A percentile compares a stretch with the other conserved stretches of the same genome.
phyloP scores from a whole-genome alignment of 2,329 filamentous ascomycete genomes.

The Trichoderma citrinoviride region DNA sequence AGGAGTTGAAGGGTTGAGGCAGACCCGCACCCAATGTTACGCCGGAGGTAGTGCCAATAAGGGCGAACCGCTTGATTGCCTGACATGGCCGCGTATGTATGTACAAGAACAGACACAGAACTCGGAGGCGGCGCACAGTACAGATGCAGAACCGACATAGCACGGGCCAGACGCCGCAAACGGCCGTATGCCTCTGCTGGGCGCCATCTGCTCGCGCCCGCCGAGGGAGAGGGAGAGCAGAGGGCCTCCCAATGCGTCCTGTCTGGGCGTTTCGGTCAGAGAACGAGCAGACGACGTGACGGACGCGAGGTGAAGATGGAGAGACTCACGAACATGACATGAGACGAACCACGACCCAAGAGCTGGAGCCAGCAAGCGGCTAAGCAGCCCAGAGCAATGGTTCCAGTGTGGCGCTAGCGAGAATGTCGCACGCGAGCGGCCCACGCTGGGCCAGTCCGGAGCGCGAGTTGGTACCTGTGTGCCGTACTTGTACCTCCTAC shows the following conservation, averaged over 20 bases:
- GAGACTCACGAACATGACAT: not conserved
- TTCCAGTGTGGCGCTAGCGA: conserved; percentile 34
- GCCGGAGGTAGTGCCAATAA: conserved; percentile 23
- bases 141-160: conserved; percentile 5
- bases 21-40: conserved; percentile 18
- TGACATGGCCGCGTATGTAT: conserved; percentile 17
- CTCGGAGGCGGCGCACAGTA: not conserved
- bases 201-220: not conserved
- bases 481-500: not conserved
- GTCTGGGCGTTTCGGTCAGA: no score
- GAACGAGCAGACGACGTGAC: no score
- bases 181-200: not conserved
- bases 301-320: no score
- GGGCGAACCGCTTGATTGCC: conserved; percentile 19
- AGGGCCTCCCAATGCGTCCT: no score
- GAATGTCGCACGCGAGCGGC: conserved; percentile 32
- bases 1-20: not conserved
- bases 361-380: conserved; percentile 19
- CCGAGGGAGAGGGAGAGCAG: not conserved
- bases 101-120: not conserved
- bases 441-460: conserved; percentile 27
- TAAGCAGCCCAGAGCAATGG: conserved; percentile 32
- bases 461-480: conserved; percentile 12
- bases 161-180: conserved; percentile 17
- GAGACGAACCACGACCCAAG: not conserved